Base-by-base conservation (phyloP, 331 rosid genomes). In the Erythrophleum ivorense region DNA sequence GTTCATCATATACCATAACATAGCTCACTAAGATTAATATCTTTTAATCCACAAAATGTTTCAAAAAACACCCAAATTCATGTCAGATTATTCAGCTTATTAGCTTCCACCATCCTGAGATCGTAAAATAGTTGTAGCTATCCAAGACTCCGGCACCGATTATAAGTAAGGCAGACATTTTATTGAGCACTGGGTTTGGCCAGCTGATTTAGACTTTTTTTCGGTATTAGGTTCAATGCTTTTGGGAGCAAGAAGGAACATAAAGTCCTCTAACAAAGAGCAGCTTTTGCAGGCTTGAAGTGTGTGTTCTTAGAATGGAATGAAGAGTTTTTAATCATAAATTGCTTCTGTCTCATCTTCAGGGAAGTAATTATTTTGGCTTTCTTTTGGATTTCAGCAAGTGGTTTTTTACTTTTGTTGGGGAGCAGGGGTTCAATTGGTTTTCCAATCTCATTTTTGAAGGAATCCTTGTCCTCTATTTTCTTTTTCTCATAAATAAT, bases 41-140 rank as follows among this genome's bases (percentile, higher is more conserved):
- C 18, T 63, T 43, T 54, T 65, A 66, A 65, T 36, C 43, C 7
- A 13, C 53, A 19, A 52, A 34, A 16, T 43, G 54, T 45, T 45
- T 16, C 50, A 24, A 75, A 65, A 54, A 33, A 63, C 58, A 63
- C 31, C 73, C 50, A 77, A 36, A 73, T 33, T 11, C 74, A 77
- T 62, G 73, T 34, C 33, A 46, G 24, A 45, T 19, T 77, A 46
- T 29, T 63, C 9, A 14, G 33, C 50, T 40, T 36, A 16, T 66
- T 67, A 45, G 57, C 58, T 63, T 63, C 38, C 46, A 7, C 10
- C 62, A 63, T 63, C 63, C 60, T 7, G 9, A 16, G 33, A 12
- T 18, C 2, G 48, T 8, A 29, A 34, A 52, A 38, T 33, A 33
- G 52, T 18, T 48, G 19, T 62, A 63, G 18, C 7, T 8, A 41